These are phyloP conservation scores for Puccinia horiana DNA, from an alignment of 1,284 basidiomycete species.

Conservation along the genomic window DNA sequence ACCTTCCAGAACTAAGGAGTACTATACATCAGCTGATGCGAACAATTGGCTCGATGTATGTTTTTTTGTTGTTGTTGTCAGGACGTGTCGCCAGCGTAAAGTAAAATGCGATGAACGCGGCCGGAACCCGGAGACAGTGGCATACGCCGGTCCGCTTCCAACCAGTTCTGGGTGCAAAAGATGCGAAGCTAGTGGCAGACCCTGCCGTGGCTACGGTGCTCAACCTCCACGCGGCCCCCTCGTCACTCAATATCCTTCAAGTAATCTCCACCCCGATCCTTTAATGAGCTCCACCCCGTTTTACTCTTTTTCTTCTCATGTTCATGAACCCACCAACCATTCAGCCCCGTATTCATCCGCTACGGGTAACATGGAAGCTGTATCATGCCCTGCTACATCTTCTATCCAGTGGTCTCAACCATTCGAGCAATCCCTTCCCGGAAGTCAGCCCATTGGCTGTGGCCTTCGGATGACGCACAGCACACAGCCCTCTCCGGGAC, in stretches of 20 bases:
- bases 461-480: neutral
- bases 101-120: conserved; percentile 49
- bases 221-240: conserved; percentile 35
- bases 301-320: conserved; percentile 17
- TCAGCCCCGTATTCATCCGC: neutral
- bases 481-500: neutral
- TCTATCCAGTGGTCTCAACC: conserved; percentile 15
- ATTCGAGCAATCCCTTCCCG: neutral
- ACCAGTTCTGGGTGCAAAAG: conserved; percentile 37
- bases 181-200: conserved; percentile 46
- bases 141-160: conserved; percentile 38
- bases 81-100: conserved; percentile 45
- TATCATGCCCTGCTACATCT: neutral
- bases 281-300: conserved; percentile 1
- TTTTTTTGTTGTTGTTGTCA: neutral
- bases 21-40: neutral
- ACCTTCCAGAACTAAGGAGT: neutral
- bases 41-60: neutral
- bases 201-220: conserved; percentile 47
- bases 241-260: conserved; percentile 12
- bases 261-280: conserved; percentile 2
- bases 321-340: neutral
- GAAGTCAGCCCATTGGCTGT: conserved; percentile 3
- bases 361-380: neutral
- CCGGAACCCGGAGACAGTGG: conserved; percentile 47